These are phyloP conservation scores for Pholiota microspora DNA, from an alignment of 768 basidiomycete genomes.

Conservation along the genomic window DNA sequence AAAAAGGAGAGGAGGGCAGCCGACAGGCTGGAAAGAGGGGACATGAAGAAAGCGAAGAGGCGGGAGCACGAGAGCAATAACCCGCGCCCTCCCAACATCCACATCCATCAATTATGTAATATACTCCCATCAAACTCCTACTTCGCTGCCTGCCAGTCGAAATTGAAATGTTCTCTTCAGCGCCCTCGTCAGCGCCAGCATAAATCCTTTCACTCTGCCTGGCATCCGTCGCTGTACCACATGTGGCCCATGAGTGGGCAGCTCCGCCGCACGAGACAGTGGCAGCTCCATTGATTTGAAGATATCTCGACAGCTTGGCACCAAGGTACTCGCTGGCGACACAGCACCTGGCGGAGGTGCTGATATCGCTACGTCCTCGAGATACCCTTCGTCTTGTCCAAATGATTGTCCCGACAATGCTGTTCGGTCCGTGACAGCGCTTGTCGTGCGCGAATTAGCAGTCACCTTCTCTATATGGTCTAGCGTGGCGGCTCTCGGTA, in stretches of 20 bases:
- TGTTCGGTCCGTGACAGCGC: neutral
- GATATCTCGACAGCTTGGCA: conserved; percentile 8
- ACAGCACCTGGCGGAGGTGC: conserved; percentile 9
- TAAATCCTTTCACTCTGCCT: conserved; percentile 4
- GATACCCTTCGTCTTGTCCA: neutral
- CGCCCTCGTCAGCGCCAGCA: conserved; percentile 14
- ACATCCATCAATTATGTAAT: conserved; percentile 11
- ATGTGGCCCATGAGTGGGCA: conserved; percentile 11
- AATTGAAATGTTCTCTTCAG: conserved; percentile 12
- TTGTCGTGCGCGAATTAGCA: neutral
- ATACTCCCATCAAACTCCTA: conserved; percentile 2
- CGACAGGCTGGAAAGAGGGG: conserved; percentile 19
- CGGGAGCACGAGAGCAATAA: neutral
- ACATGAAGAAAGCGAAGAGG: conserved; percentile 16
- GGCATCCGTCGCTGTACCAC: neutral
- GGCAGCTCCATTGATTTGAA: conserved; percentile 10
- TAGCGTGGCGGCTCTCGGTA: neutral
- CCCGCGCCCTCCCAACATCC: neutral
- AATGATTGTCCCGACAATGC: neutral
- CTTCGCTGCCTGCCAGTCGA: conserved; percentile 13
- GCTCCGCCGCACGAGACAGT: conserved; percentile 3
- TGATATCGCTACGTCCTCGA: neutral
- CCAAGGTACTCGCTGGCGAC: conserved; percentile 10
- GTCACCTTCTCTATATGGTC: conserved; percentile 5
- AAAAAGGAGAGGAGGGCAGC: conserved; percentile 19